Base-by-base conservation (phyloP, 164 flowering plant species). In the Chloranthus sessilifolius region DNA sequence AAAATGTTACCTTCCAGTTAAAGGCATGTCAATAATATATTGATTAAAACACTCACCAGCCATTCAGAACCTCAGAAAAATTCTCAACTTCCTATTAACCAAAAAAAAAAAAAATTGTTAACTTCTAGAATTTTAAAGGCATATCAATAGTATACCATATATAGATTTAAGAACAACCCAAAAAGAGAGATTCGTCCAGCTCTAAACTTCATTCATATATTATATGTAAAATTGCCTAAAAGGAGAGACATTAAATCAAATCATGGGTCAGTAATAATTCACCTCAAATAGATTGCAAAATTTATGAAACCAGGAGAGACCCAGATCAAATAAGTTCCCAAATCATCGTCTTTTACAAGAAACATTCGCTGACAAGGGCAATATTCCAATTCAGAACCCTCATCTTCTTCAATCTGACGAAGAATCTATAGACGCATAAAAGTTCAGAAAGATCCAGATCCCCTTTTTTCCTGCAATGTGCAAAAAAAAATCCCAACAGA, bases 321-420 rank as follows among this genome's bases (percentile, higher is more conserved):
- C 76, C 68, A 59, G 75, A 71, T 76, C 66, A 69, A 68, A 68
- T 49, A 53, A 72, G 30, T 19, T 27, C 35, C 15, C 21, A 25
- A 53, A 17, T 39, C 34, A 34, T 29, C 15, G 27, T 54, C 41
- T n/a, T n/a, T n/a, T n/a, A 27, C 33, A 24, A 27, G 31, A 31
- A 46, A 46, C 31, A 47, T 31, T 50, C 47, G 17, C 49, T 35
- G 45, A 16, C 51, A 50, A 12, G 15, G 39, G 31, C 28, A 44
- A 62, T 20, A 61, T 33, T 43, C 46, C 27, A 27, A n/a, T 29
- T 6, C 45, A 62, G 27, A 33, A 21, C 44, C 45, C 20, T 27
- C 43, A 27, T 43, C 4, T 22, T 35, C 29, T 43, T 26, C 20
- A 55, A 61, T 61, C 56, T 14, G 19, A 31, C 1, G 36, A 46